Evolutionary conservation across 805 yeast species (phyloP), one percentile per base, ranked within the genome.

Genomic region (Zygoascus flipseniorum): DNA sequence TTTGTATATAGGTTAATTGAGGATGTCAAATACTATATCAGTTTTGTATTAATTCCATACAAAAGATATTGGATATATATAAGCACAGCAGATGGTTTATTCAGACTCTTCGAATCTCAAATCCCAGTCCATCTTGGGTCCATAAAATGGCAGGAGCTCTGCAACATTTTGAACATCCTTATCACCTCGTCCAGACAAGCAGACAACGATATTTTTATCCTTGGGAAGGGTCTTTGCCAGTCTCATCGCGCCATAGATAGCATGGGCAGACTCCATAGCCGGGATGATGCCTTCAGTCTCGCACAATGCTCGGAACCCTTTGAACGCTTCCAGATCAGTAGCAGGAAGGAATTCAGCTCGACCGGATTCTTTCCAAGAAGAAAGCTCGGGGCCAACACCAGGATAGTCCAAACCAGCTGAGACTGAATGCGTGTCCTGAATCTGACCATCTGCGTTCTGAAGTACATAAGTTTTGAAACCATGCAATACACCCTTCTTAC

Each of bases 321-420:
- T 78, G 59, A 93, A 76, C 31, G 98, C 98, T 67, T 93, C 83
- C n/a, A 95, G 89, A 70, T 93, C 97, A 35, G 96, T 87, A 53
- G 95, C 97, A 47, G 97, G 95, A 47, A 83, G 71, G 66, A 92
- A 93, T 53, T 85, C 76, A 8, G 95, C 99, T 65, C 99, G 82
- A 28, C 97, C 97, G 56, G 85, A 83, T 52, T 85, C 83, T 71
- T 92, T 92, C 98, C 98, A 93, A 68, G 78, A 81, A 1, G 98
- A 95, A 61, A 93, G 77, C 72, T 93, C 98, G 32, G 99, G 99
- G 46, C 99, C 99, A 47, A 93, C 99, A 72, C 97, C 99, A 26
- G 99, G 99, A 69, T 93, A 93, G 72, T 93, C 99, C 64, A 93
- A 78, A 61, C 99, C 99, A 42, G 99, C 99, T 58, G 97, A 88